Evolutionary conservation across 768 basidiomycete genomes (phyloP).

Genomic region (Saitozyma podzolica): DNA sequence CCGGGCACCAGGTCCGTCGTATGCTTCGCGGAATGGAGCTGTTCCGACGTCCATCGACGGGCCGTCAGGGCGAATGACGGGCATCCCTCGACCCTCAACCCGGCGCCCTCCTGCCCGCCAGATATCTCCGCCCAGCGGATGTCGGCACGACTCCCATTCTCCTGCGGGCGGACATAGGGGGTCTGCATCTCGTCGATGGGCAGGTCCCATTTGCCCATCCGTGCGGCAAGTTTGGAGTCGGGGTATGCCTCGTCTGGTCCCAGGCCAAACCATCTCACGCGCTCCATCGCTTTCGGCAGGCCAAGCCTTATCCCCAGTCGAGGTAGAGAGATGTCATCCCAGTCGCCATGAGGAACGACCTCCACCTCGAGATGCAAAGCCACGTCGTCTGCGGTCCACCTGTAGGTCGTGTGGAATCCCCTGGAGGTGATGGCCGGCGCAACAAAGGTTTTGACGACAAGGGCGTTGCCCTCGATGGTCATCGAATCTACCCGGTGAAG

Average conservation of each 20-base stretch:
- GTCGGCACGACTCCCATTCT: conserved; percentile 12
- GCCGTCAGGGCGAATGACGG: conserved; percentile 8
- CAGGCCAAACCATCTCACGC: conserved; percentile 9
- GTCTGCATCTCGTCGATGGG: conserved; percentile 16
- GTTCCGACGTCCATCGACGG: conserved; percentile 11
- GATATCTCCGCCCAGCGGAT: conserved; percentile 6
- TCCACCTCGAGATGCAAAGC: not conserved
- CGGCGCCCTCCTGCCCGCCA: not conserved
- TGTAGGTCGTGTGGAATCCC: conserved; percentile 3
- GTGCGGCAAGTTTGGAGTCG: conserved; percentile 3
- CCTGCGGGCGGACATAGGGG: conserved; percentile 12
- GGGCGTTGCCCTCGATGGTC: not conserved
- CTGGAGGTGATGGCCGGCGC: conserved; percentile 1
- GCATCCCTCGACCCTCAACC: conserved; percentile 3
- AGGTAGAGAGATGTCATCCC: conserved; percentile 5
- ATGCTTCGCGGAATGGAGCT: conserved; percentile 12
- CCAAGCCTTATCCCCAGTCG: conserved; percentile 8
- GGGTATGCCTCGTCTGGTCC: conserved; percentile 10
- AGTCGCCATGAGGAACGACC: conserved; percentile 5
- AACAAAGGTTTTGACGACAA: conserved; percentile 3
- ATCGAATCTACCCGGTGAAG: conserved; percentile 4
- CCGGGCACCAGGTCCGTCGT: conserved; percentile 8
- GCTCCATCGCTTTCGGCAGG: not conserved
- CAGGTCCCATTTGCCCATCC: not conserved
- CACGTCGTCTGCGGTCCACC: not conserved